Base-by-base conservation (phyloP, 768 basidiomycete genomes). In the Albatrellus ellisii region DNA sequence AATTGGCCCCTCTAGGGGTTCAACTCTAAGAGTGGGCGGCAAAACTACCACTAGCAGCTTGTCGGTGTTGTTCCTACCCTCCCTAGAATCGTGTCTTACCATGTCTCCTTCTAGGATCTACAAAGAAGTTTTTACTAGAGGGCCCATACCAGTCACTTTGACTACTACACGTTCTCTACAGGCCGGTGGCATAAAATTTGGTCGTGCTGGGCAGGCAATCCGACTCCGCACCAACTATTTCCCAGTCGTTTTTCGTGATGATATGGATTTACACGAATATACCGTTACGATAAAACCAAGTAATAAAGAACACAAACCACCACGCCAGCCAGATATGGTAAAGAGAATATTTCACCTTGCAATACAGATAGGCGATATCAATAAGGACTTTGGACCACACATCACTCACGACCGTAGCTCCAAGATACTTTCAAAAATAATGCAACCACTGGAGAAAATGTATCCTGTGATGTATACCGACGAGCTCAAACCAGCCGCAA, bases 211-310 rank as follows among this genome's bases (percentile, higher is more conserved):
- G 20, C 59, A 15, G 12, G 48, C 55, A 31, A 64, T 74, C 57
- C 68, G 63, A 42, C 59, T 75, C 27, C 68, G 72, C 17, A 56
- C 72, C 2, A 73, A 73, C 41, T 73, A 72, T 57, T 73, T 75
- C 50, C 62, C 72, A 7, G 54, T 75, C 17, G 56, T 54, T 12
- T 56, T 72, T 14, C 70, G 70, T 5, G 66, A 65, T 42, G 64
- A 62, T 6, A 63, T 67, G 1, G n/a, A n/a, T n/a, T 33, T 75
- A 18, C 61, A 62, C 47, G 72, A 73, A 42, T 73, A 73, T 43
- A 67, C 67, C 36, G 61, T 71, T 24, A 48, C 56, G 14, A 62
- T 69, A 17, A 52, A 58, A 0, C 70, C 69, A n/a, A n/a, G n/a
- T n/a, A n/a, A n/a, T n/a, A n/a, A n/a, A n/a, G n/a, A 29, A 45